Base-by-base conservation (phyloP, 768 basidiomycete genomes). In the Leccinum imitatum region DNA sequence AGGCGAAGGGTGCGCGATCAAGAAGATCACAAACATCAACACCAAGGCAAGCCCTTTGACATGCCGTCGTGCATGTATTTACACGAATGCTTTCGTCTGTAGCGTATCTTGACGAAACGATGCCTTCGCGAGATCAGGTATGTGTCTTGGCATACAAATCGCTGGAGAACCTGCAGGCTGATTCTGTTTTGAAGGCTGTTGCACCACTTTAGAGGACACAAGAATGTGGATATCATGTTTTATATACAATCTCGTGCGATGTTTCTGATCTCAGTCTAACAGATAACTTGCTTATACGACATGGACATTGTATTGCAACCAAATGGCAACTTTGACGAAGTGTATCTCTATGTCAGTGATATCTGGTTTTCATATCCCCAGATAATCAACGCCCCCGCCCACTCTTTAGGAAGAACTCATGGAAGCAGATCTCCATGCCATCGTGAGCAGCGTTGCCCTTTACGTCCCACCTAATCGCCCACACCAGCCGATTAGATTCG, bases 401-500 rank as follows among this genome's bases (percentile, higher is more conserved):
- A 59, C 8, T 39, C 58, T 58, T 39, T 75, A 98, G 91, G 95
- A 98, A 79, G 97, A 99, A 74, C 86, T 98, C 66, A 99, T 98
- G 97, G 97, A 99, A 73, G 97, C 97, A 57, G 97, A 99, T 84
- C 82, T 99, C 19, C 97, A 98, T 69, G 97, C 97, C 19, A 99
- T 99, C 75, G 95, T 95, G 67, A 75, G 85, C 71, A 21, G 47
- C 47, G 14, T 19, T 39, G 8, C 23, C 6, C 19, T 30, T 41
- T 33, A 31, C 21, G 19, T n/a, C 41, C 39, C 30, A 21, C 21
- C 30, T 17, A n/a, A 56, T 57, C 47, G 46, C 61, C 59, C 4
- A 57, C 31, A 21, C 59, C 48, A 53, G 21, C 57, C 51, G 39
- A 35, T 60, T 61, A 89, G 93, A 90, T 90, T 64, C 90, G 91